Conservation (phyloP, 164 flowering plant species). For the Echeveria elegans region DNA sequence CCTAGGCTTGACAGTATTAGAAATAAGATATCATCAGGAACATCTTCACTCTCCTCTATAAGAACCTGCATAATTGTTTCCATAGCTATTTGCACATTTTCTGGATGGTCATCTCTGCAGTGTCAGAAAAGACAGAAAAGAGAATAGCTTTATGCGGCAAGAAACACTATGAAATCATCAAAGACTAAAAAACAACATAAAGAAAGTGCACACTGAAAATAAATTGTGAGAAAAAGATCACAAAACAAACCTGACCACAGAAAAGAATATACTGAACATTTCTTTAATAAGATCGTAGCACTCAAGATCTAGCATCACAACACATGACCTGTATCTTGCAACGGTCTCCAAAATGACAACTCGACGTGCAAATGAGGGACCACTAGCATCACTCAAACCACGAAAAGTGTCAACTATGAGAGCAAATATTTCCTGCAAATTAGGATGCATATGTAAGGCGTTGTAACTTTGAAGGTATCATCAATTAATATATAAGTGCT, state of each 20-base stretch:
- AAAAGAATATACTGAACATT: slow-evolving; percentile 68
- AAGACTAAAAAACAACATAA: too few species aligned
- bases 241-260: slow-evolving; percentile 79
- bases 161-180: too few species aligned
- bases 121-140: not conserved
- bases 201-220: too few species aligned
- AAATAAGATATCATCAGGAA: slow-evolving; percentile 59
- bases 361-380: slow-evolving; percentile 87
- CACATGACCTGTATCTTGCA: slow-evolving; percentile 93
- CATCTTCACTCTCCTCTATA: slow-evolving; percentile 94
- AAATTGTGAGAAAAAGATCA: too few species aligned
- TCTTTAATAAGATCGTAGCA: slow-evolving; percentile 84
- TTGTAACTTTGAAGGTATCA: not conserved
- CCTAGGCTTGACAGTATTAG: slow-evolving; percentile 60
- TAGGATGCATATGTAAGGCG: slow-evolving; percentile 14
- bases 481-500: not conserved
- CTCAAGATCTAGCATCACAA: slow-evolving; percentile 97
- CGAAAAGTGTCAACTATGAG: slow-evolving; percentile 77
- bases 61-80: slow-evolving; percentile 81
- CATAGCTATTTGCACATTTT: slow-evolving; percentile 71
- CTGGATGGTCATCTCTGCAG: slow-evolving; percentile 90
- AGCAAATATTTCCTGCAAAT: slow-evolving; percentile 70
- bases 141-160: not conserved
- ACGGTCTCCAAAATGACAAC: slow-evolving; percentile 86
- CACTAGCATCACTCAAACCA: slow-evolving; percentile 65